Base-by-base conservation (phyloP, 2,329 filamentous ascomycete genomes). In the Tolypocladium guangdongense region DNA sequence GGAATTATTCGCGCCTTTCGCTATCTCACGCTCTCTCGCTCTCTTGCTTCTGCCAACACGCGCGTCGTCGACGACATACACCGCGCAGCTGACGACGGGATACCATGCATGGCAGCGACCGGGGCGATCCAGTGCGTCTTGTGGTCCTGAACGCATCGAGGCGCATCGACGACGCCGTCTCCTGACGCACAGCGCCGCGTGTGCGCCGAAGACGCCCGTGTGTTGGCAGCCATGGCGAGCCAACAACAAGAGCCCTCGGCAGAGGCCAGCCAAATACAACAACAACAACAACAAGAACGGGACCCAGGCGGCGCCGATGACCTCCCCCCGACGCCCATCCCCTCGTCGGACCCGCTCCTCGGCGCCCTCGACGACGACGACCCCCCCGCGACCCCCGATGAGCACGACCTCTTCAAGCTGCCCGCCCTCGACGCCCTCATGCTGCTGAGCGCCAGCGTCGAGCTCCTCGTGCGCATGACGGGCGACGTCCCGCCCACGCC, bases 401-500 rank as follows among this genome's bases (percentile, higher is more conserved):
- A 70, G 55, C 77, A 87, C 68, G 85, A 90, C 66, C 78, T 95
- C 57, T 88, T 87, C 70, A 80, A 80, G 51, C 77, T 96, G 55
- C 74, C 83, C 1, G 83, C 90, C 4, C 76, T 85, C 51, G 83
- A 83, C 2, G 91, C 91, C 6, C 78, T 97, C 63, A 87, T 86
- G 63, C 74, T 95, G 58, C 78, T 97, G n/a, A 84, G 84, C 59
- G 77, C 82, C 39, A 82, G 82, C 54, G 74, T 90, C 56, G 86
- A 90, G 62, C 77, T 82, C 4, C 76, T 93, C 51, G 85, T 90
- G 32, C 78, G 80, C 57, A 75, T 85, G 55, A 88, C 86, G 2
- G 87, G 88, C 64, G 88, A 95, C 63, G 76, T 93, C 14, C 88
- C 88, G 24, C 87, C 86, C 18, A 93, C 86, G n/a, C 88, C 86